These are phyloP conservation scores for Kodamaea suecica DNA, from an alignment of 1,139 yeast species.

Conservation along the genomic window DNA sequence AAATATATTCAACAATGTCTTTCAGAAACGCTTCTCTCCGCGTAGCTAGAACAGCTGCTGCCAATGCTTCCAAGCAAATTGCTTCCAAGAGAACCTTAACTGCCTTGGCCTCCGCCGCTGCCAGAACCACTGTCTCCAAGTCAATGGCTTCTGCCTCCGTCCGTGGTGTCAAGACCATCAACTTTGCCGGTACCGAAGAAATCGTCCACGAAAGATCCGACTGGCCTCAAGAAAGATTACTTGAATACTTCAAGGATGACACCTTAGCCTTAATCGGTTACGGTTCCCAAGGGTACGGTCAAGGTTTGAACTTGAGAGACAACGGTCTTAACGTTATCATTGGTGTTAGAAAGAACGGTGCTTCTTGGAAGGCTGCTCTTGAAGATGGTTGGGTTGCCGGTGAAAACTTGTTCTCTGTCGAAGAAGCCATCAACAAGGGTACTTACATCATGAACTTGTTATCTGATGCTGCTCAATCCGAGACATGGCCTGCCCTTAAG, in stretches of 20 bases:
- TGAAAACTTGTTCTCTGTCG: conserved; percentile 91
- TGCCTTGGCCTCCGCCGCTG: conserved; percentile 51
- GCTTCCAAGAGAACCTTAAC: conserved; percentile 67
- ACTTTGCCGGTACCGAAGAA: conserved; percentile 95
- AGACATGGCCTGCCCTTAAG: conserved; percentile 86
- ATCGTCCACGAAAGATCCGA: conserved; percentile 97
- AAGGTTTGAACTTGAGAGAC: conserved; percentile 98
- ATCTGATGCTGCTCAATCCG: conserved; percentile 99
- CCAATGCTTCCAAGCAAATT: conserved; percentile 47
- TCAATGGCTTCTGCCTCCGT: conserved; percentile 39
- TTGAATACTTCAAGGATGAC: conserved; percentile 95
- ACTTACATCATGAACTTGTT: conserved; percentile 95
- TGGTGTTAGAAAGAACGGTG: conserved; percentile 98
- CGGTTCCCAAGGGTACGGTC: conserved; percentile 99
- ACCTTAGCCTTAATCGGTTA: conserved; percentile 97
- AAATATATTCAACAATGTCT: conserved; percentile 39
- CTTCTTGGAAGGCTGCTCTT: conserved; percentile 98
- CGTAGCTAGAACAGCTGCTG: conserved; percentile 59
- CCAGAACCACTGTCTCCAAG: conserved; percentile 43
- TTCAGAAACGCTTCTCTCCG: conserved; percentile 62
- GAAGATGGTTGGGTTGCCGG: conserved; percentile 99
- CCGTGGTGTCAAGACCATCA: conserved; percentile 94
- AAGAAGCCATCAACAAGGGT: conserved; percentile 90
- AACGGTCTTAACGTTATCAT: conserved; percentile 95
- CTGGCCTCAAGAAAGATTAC: conserved; percentile 98